phyloP scores from a whole-genome alignment of 148 eudicot genomes.

The Pharnaceum exiguum region DNA sequence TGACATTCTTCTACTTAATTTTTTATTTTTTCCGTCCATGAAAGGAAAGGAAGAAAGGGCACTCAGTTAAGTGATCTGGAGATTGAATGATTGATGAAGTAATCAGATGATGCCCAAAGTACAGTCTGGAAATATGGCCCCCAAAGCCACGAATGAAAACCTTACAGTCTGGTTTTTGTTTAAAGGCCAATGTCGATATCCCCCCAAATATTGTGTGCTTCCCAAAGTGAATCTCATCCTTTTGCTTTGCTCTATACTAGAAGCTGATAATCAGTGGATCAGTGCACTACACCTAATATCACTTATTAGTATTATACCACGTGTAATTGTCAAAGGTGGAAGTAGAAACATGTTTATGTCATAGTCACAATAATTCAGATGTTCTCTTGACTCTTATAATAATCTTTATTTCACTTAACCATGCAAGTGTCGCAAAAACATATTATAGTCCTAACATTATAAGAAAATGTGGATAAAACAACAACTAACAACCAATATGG shows the following conservation, averaged over 20 bases:
- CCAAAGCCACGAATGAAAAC: constrained; percentile 4
- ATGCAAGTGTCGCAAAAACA: too few relatives aligned
- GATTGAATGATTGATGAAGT: constrained; percentile 14
- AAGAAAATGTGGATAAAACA: too few relatives aligned
- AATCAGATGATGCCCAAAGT: constrained; percentile 1
- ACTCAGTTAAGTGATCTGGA: background rate
- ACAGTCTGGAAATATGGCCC: constrained; percentile 27
- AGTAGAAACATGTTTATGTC: too few relatives aligned
- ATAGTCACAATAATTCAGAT: too few relatives aligned
- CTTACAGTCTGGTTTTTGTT: constrained; percentile 20
- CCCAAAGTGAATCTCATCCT: constrained; percentile 16
- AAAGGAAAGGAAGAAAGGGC: too few relatives aligned
- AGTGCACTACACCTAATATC: background rate
- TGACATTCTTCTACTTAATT: too few relatives aligned
- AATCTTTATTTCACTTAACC: too few relatives aligned
- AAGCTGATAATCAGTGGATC: background rate
- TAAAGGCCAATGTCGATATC: constrained; percentile 14
- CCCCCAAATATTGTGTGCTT: background rate
- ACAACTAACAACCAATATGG: too few relatives aligned
- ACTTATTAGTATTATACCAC: background rate
- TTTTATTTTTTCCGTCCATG: too few relatives aligned
- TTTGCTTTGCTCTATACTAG: constrained; percentile 2
- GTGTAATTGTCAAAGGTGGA: too few relatives aligned
- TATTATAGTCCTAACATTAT: too few relatives aligned
- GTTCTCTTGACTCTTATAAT: too few relatives aligned